Evolutionary conservation across 2,329 filamentous ascomycete species (phyloP).

Genomic region (Alternaria arbusti): DNA sequence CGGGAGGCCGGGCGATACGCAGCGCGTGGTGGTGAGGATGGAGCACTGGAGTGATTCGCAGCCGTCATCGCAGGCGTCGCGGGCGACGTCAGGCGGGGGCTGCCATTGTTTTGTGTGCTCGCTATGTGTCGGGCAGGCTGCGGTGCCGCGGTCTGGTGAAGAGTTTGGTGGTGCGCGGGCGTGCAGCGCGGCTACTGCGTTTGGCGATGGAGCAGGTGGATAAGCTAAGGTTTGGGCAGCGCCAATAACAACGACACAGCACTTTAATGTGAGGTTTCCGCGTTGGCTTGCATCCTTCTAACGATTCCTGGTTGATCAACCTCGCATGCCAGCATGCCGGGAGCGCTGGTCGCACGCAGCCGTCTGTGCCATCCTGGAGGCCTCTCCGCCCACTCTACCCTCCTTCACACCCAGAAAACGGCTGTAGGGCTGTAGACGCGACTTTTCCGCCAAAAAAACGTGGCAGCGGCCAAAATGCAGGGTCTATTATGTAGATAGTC

Average conservation of each 20-base stretch:
- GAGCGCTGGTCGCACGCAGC: conserved; percentile 22
- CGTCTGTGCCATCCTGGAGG: conserved; percentile 25
- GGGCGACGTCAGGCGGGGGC: not conserved
- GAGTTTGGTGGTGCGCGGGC: not conserved
- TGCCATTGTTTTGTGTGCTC: not conserved
- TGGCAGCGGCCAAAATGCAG: conserved; percentile 34
- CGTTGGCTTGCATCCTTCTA: conserved; percentile 29
- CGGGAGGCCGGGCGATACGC: conserved; percentile 36
- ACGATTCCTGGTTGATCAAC: conserved; percentile 29
- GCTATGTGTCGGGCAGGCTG: not conserved
- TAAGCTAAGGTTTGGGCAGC: not conserved
- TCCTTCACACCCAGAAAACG: conserved; percentile 29
- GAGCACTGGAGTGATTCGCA: not conserved
- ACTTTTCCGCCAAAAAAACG: conserved; percentile 44
- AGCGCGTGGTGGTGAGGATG: conserved; percentile 9
- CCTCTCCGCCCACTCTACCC: conserved; percentile 23
- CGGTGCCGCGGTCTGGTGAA: not conserved
- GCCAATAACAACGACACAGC: conserved; percentile 1
- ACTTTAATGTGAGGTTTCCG: conserved; percentile 24
- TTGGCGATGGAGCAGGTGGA: conserved; percentile 25
- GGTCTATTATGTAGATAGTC: conserved; percentile 25
- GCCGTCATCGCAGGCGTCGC: not conserved
- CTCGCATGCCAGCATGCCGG: conserved; percentile 32
- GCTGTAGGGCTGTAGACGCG: conserved; percentile 40
- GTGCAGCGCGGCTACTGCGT: conserved; percentile 27